Percentiles rank a stretch among this genome's conserved stretches.
Evolutionary conservation across 192 early-diverging fungal species (phyloP).

Genomic region (Oehlia diaphana): DNA sequence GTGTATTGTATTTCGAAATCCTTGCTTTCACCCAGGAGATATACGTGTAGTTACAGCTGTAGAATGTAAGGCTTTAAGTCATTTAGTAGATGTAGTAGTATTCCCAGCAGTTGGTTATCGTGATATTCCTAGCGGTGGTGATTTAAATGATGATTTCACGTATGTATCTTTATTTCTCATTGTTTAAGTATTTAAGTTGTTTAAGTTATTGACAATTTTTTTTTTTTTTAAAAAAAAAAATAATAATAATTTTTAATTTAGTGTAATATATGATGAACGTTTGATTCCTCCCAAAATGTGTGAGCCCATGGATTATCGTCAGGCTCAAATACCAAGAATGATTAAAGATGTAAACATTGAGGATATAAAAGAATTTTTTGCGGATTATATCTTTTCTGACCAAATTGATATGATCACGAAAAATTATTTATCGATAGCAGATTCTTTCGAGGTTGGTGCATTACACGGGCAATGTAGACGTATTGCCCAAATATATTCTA

Average conservation of each 20-base stretch:
- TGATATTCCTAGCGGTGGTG: slow-evolving; percentile 76
- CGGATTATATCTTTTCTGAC: slow-evolving; percentile 62
- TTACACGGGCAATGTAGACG: slow-evolving; percentile 48
- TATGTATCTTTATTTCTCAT: slow-evolving; percentile 30
- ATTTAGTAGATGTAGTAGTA: slow-evolving; percentile 69
- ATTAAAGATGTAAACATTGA: slow-evolving; percentile 31
- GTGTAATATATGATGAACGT: slow-evolving; percentile 50
- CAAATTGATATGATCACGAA: slow-evolving; percentile 71
- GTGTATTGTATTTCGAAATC: slow-evolving; percentile 53
- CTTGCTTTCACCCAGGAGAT: slow-evolving; percentile 70
- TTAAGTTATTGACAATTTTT: background rate
- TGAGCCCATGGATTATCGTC: slow-evolving; percentile 54
- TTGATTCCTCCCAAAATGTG: slow-evolving; percentile 44
- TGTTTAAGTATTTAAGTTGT: background rate
- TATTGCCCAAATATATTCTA: slow-evolving; percentile 68
- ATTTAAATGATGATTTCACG: slow-evolving; percentile 78
- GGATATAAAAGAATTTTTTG: slow-evolving; percentile 61
- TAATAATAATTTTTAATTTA: too few species aligned
- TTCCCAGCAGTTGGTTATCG: slow-evolving; percentile 68
- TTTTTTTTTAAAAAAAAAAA: background rate
- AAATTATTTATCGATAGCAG: slow-evolving; percentile 64
- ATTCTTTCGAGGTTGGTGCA: slow-evolving; percentile 48
- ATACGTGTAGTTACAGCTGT: slow-evolving; percentile 60
- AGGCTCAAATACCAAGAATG: slow-evolving; percentile 32
- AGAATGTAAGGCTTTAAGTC: slow-evolving; percentile 43